phyloP scores from a whole-genome alignment of 2,329 filamentous ascomycete species.

The Didymella sp. region DNA sequence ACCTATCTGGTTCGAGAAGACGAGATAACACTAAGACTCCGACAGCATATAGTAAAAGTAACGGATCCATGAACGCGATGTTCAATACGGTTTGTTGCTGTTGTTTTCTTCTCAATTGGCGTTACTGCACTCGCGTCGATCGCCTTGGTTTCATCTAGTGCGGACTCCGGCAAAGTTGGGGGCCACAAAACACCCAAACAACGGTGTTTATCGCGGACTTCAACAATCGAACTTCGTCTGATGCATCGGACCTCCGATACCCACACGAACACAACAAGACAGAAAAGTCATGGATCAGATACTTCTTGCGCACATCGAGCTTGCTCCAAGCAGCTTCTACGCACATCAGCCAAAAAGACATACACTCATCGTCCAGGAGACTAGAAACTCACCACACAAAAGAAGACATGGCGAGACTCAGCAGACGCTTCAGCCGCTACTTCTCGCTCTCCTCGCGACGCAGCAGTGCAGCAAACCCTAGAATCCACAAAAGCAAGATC shows the following conservation, averaged over 20 bases:
- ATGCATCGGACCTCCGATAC: background rate
- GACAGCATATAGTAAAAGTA: too few species aligned
- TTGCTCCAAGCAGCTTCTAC: too few species aligned
- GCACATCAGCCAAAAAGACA: too few species aligned
- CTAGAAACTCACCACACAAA: too few species aligned
- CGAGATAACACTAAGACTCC: background rate
- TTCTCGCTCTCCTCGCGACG: background rate
- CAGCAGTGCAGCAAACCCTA: background rate
- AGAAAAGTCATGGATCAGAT: background rate
- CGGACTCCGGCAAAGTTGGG: background rate
- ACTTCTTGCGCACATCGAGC: background rate
- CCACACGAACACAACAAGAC: background rate
- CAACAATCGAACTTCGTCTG: background rate
- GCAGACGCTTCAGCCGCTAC: constrained; percentile 6
- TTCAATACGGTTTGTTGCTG: too few species aligned
- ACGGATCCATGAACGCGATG: too few species aligned
- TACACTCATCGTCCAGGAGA: background rate
- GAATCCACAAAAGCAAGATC: constrained; percentile 2
- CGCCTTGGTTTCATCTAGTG: background rate
- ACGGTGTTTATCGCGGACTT: background rate
- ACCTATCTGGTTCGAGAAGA: constrained; percentile 18
- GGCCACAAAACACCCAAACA: background rate
- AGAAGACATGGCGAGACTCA: constrained; percentile 9
- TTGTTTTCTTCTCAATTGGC: too few species aligned
- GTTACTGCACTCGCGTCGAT: background rate